Evolutionary conservation across 164 flowering plant species (phyloP).

Genomic region (Berberis vulgaris): DNA sequence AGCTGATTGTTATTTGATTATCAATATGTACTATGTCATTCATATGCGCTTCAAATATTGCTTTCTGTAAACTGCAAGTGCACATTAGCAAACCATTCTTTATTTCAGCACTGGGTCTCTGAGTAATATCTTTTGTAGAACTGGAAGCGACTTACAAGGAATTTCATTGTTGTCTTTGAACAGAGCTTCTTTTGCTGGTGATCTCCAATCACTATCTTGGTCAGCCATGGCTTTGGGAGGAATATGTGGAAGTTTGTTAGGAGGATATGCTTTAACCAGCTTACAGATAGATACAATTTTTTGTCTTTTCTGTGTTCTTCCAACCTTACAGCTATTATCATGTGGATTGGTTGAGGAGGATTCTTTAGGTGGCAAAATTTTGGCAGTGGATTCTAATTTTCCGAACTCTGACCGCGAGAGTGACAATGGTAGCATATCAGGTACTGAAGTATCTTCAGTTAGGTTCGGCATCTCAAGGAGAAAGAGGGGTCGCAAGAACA

Average conservation of each 20-base stretch:
- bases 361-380: constrained; percentile 20
- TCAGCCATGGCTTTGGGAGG: constrained; percentile 92
- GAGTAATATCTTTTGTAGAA: not conserved
- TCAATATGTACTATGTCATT: not conserved
- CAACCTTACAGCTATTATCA: constrained; percentile 65
- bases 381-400: constrained; percentile 19
- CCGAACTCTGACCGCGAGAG: constrained; percentile 17
- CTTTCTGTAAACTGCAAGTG: too few relatives aligned
- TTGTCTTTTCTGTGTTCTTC: constrained; percentile 65
- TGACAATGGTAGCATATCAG: constrained; percentile 16
- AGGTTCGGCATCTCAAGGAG: constrained; percentile 31
- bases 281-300: constrained; percentile 55
- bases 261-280: constrained; percentile 69
- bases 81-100: not conserved
- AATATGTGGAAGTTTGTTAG: constrained; percentile 76
- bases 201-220: constrained; percentile 90
- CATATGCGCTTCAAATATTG: not conserved
- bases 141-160: not conserved
- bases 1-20: too few relatives aligned
- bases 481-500: constrained; percentile 44
- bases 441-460: constrained; percentile 24
- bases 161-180: constrained; percentile 5
- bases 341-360: constrained; percentile 71
- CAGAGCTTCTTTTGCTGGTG: constrained; percentile 92
- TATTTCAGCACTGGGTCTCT: not conserved